Conservation (phyloP, 1,284 basidiomycete species). For the Prillingera fragicola region DNA sequence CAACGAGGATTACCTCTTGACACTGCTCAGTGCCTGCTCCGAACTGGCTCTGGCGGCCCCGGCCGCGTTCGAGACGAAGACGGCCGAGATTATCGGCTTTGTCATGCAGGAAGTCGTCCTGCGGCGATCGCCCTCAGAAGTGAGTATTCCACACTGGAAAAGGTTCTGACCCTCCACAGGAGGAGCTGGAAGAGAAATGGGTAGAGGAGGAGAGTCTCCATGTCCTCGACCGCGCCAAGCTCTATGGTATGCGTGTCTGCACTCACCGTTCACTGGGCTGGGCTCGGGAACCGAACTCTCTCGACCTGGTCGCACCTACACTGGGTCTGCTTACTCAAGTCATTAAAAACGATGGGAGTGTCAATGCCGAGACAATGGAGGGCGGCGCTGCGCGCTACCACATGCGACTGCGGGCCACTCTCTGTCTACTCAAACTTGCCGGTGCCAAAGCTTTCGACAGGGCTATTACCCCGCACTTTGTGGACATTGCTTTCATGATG, state of each 20-base stretch:
- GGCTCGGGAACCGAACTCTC: slow-evolving; percentile 56
- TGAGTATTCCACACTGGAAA: slow-evolving; percentile 33
- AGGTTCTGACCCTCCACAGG: neutral
- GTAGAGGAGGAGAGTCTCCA: slow-evolving; percentile 59
- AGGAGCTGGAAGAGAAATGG: slow-evolving; percentile 57
- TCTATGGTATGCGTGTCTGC: slow-evolving; percentile 70
- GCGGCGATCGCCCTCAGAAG: slow-evolving; percentile 53
- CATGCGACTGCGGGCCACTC: slow-evolving; percentile 72
- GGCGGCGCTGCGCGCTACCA: slow-evolving; percentile 48
- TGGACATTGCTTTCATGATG: slow-evolving; percentile 64
- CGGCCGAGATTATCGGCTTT: slow-evolving; percentile 65
- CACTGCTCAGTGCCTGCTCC: slow-evolving; percentile 64
- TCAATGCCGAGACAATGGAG: slow-evolving; percentile 58
- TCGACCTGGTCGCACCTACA: slow-evolving; percentile 65
- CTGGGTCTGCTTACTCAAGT: slow-evolving; percentile 67
- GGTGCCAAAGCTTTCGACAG: slow-evolving; percentile 59
- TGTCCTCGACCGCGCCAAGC: slow-evolving; percentile 55
- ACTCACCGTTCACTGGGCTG: slow-evolving; percentile 71
- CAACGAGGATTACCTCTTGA: slow-evolving; percentile 57
- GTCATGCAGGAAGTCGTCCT: slow-evolving; percentile 69
- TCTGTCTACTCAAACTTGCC: slow-evolving; percentile 75
- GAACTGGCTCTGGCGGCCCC: slow-evolving; percentile 68
- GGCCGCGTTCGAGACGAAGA: slow-evolving; percentile 68
- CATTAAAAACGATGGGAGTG: slow-evolving; percentile 61
- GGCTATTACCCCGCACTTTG: slow-evolving; percentile 60